Evolutionary conservation across 257 asterid species (phyloP), one percentile per base, ranked within the genome.

Genomic region (Nicotiana undulata): DNA sequence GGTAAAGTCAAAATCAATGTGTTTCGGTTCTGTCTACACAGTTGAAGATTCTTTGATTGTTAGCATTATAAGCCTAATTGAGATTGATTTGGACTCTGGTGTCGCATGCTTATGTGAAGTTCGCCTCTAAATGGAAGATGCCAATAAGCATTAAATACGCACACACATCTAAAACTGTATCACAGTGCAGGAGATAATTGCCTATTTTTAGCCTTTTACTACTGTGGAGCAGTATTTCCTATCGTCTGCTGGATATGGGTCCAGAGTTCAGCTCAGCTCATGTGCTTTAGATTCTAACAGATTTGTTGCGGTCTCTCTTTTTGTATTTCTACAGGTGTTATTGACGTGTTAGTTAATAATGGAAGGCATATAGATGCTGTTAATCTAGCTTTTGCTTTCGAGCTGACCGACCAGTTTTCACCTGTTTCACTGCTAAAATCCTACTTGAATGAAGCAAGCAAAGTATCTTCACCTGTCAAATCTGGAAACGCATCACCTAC

Each of bases 291-390:
- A 46, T 24, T 72, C 9, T 46, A 13, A 46, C 46, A 24, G 4
- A 24, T 72, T 8, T 24, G 8, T 72, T 24, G 3, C 5, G 4
- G 32, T 72, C 29, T 4, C 65, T 22, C 77, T 81, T 63, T 46
- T 46, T 67, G 17, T 84, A 77, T 80, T 32, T 83, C n/a, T 82
- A 76, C 94, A 96, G 98, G 98, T 83, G 98, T 94, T 72, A 90
- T 94, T 86, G 90, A 87, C 85, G 97, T 91, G 80, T 84, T 96
- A 90, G 86, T 92, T 72, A 94, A 86, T 90, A 94, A 85, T 82
- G 98, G 98, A 77, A 92, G 97, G 80, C 99, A 92, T 70, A 90
- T 96, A 75, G 99, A 96, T 89, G 99, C 99, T 84, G 99, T 94
- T 86, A 96, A 96, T 85, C 87, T 96, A 80, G 97, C 97, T 79